These are phyloP conservation scores for Microsporum canis DNA, from an alignment of 2,329 filamentous ascomycete genomes.

Conservation along the genomic window DNA sequence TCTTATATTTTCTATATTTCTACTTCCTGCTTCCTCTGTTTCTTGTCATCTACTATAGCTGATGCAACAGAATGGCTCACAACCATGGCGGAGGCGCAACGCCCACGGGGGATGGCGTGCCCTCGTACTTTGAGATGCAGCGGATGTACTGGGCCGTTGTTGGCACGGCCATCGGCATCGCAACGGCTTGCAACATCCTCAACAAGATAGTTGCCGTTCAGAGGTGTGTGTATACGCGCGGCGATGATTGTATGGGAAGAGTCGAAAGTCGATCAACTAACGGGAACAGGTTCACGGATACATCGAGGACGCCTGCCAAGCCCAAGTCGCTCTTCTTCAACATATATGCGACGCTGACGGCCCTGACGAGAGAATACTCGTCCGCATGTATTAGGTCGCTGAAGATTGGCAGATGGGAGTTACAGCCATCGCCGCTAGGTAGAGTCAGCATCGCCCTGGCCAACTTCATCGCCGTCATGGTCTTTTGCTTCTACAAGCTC, in stretches of 20 bases:
- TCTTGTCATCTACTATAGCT: background rate
- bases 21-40: background rate
- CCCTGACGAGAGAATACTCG: conserved; percentile 43
- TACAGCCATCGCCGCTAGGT: conserved; percentile 32
- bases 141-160: conserved; percentile 45
- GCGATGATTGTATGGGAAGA: background rate
- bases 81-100: background rate
- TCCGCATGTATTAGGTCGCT: conserved; percentile 36
- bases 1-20: background rate
- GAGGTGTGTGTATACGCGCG: conserved; percentile 27
- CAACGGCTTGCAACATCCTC: conserved; percentile 30
- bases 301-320: conserved; percentile 38
- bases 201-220: conserved; percentile 41
- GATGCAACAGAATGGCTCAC: background rate
- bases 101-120: conserved; percentile 32
- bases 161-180: conserved; percentile 27
- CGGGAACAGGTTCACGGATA: conserved; percentile 35
- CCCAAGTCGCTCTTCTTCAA: conserved; percentile 41
- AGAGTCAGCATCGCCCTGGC: conserved; percentile 25
- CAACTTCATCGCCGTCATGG: conserved; percentile 41
- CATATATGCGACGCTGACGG: conserved; percentile 42
- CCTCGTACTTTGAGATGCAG: conserved; percentile 38
- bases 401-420: conserved; percentile 21
- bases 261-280: background rate
- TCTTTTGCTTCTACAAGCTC: conserved; percentile 47